Evolutionary conservation across 768 basidiomycete genomes (phyloP), one percentile per base, ranked within the genome.

Genomic region (Gloeophyllum trabeum): DNA sequence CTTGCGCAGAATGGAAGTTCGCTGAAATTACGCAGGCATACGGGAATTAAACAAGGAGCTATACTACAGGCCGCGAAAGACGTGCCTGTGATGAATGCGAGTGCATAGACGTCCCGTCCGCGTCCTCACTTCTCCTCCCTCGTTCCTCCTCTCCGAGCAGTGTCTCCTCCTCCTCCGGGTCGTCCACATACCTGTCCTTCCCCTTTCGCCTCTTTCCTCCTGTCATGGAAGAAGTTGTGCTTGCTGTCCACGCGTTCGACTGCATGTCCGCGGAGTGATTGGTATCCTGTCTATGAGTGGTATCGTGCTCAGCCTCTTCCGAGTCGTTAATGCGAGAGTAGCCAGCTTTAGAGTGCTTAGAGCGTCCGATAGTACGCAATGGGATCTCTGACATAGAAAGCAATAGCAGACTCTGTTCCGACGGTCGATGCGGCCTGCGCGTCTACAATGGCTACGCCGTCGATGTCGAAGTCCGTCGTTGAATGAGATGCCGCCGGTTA

Each of bases 351-450:
- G 64, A 50, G 52, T 65, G 69, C 49, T 66, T 67, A 40, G 51
- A 56, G 61, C 68, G 65, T 70, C 72, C 62, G 54, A 82, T 64
- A 51, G 67, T 66, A 51, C 66, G 73, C 42, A 84, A 63, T n/a
- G 80, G 81, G 60, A 83, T 84, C 64, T 81, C 81, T 59, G 79
- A 73, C 77, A 79, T 80, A 59, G 50, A 57, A 37, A 7, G 12
- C 39, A 32, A 32, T 32, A 16, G 10, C 28, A 10, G 28, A 32
- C n/a, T n/a, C n/a, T n/a, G n/a, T n/a, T n/a, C n/a, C n/a, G n/a
- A n/a, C n/a, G n/a, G n/a, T n/a, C n/a, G n/a, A n/a, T n/a, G n/a
- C n/a, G n/a, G n/a, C n/a, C n/a, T n/a, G n/a, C n/a, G n/a, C n/a
- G n/a, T n/a, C n/a, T n/a, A n/a, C n/a, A n/a, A n/a, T n/a, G n/a